These are phyloP conservation scores for Fusarium acutatum DNA, from an alignment of 2,329 filamentous ascomycete genomes.

Conservation along the genomic window DNA sequence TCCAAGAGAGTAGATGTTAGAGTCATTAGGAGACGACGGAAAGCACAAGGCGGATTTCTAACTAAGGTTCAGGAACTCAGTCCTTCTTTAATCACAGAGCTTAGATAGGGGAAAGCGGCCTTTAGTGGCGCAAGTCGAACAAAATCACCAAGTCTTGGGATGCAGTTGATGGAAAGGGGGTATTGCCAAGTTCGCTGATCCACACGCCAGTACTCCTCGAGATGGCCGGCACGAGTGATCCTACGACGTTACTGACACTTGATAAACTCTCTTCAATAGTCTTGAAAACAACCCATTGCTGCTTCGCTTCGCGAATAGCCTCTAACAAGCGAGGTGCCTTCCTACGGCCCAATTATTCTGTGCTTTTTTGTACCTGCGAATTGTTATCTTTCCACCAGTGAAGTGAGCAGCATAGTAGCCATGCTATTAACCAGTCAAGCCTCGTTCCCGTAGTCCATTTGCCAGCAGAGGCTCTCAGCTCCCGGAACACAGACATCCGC, in stretches of 20 bases:
- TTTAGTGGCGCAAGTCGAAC: fast-evolving
- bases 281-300: neutral
- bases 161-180: neutral
- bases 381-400: neutral
- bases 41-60: neutral
- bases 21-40: neutral
- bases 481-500: neutral
- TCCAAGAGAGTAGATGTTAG: neutral
- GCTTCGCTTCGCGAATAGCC: too few species aligned
- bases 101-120: too few species aligned
- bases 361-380: too few species aligned
- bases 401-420: too few species aligned
- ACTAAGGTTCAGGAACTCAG: too few species aligned
- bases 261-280: neutral
- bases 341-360: too few species aligned
- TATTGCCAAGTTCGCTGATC: neutral
- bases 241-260: neutral
- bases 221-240: neutral
- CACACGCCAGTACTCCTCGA: too few species aligned
- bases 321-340: neutral
- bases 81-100: neutral
- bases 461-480: neutral
- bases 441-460: neutral
- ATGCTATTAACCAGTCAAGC: too few species aligned
- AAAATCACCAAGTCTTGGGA: neutral